These are phyloP conservation scores for Fusarium agapanthi DNA, from an alignment of 2,329 filamentous ascomycete species.

Conservation along the genomic window DNA sequence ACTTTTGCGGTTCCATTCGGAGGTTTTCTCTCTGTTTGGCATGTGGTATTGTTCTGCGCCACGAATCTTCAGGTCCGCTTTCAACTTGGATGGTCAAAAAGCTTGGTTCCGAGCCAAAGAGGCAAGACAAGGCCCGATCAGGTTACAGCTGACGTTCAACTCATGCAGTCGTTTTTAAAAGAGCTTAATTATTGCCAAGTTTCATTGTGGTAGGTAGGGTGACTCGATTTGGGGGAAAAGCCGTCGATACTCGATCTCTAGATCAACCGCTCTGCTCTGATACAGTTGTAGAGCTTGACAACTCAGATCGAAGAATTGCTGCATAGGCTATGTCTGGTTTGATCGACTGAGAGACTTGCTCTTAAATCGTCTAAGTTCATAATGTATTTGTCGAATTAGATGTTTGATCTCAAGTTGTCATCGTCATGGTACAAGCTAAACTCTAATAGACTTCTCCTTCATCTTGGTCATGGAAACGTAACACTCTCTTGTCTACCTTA, in stretches of 20 bases:
- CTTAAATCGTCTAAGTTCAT: background rate
- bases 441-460: background rate
- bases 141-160: background rate
- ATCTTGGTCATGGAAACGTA: background rate
- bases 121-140: conserved; percentile 14
- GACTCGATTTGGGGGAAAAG: background rate
- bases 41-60: conserved; percentile 8
- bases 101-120: conserved; percentile 6
- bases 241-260: background rate
- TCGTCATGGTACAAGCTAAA: background rate
- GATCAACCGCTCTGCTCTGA: background rate
- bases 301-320: background rate
- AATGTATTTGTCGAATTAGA: background rate
- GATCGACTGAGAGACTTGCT: background rate
- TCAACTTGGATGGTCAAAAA: conserved; percentile 24
- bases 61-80: conserved; percentile 29
- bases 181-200: background rate
- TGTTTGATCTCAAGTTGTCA: background rate
- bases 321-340: background rate
- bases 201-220: background rate
- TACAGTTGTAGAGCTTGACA: background rate
- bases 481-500: no score
- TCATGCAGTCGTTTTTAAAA: background rate
- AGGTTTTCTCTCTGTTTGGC: background rate
- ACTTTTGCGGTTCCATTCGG: background rate